Conservation (phyloP, 2,329 filamentous ascomycete genomes). For the Didymella keratinophila region DNA sequence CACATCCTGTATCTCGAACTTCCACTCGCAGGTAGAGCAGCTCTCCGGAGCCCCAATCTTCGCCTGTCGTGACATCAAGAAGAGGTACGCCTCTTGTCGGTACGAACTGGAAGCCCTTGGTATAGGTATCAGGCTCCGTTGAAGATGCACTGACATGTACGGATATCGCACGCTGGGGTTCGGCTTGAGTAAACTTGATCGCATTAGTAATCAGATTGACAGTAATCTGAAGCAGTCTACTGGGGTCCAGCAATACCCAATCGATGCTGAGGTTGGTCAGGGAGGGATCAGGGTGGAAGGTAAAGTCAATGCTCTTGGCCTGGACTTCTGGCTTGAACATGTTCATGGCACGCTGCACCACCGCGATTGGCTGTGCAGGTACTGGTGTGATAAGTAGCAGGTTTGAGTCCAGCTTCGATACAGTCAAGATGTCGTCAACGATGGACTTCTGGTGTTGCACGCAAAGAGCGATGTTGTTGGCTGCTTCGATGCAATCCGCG, state of each 20-base stretch:
- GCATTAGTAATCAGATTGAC: slow-evolving; percentile 56
- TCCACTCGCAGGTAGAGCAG: slow-evolving; percentile 39
- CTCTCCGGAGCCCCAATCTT: slow-evolving; percentile 43
- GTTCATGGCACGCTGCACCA: slow-evolving; percentile 46
- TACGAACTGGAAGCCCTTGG: slow-evolving; percentile 37
- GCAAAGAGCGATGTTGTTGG: slow-evolving; percentile 53
- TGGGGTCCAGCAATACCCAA: slow-evolving; percentile 54
- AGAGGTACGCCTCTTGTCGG: slow-evolving; percentile 29
- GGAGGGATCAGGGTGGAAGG: slow-evolving; percentile 45
- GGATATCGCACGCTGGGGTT: slow-evolving; percentile 45
- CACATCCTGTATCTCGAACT: slow-evolving; percentile 46
- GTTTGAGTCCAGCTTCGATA: slow-evolving; percentile 45
- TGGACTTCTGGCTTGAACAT: slow-evolving; percentile 52
- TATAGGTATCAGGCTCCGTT: slow-evolving; percentile 43
- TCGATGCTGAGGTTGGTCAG: slow-evolving; percentile 47
- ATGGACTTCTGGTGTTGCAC: slow-evolving; percentile 48
- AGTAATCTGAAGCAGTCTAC: slow-evolving; percentile 54
- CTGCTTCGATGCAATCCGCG: slow-evolving; percentile 41
- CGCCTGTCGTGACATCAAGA: slow-evolving; percentile 27
- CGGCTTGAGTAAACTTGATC: slow-evolving; percentile 56
- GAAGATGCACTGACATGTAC: slow-evolving; percentile 48
- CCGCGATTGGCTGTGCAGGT: slow-evolving; percentile 45
- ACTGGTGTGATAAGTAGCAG: slow-evolving; percentile 48
- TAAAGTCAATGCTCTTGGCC: slow-evolving; percentile 40
- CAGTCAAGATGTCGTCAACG: slow-evolving; percentile 46